Conservation (phyloP, 441 rosid genomes). For the Kokia cookei region DNA sequence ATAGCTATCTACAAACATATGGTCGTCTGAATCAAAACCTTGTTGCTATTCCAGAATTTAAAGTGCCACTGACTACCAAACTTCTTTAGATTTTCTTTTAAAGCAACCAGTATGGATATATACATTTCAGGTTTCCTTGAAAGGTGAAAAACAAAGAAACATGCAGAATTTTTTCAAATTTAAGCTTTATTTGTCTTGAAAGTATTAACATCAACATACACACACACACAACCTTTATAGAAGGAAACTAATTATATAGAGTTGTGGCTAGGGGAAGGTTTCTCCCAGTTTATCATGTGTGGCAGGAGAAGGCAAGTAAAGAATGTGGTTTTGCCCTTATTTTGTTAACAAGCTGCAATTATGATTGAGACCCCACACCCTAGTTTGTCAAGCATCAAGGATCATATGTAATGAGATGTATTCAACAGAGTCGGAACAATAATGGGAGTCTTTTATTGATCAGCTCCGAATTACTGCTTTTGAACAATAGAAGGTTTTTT, state of each 20-base stretch:
- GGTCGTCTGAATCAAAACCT: neutral
- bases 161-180: neutral
- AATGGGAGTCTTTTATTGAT: neutral
- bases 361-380: neutral
- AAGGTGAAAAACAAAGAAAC: neutral
- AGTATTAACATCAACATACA: neutral
- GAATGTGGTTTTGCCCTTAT: neutral
- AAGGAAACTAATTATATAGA: neutral
- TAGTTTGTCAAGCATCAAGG: neutral
- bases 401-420: neutral
- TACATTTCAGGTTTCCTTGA: neutral
- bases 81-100: neutral
- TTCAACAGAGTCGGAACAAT: neutral
- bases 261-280: neutral
- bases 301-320: neutral
- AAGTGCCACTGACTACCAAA: neutral
- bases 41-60: neutral
- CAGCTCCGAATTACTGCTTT: neutral
- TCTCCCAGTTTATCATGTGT: neutral
- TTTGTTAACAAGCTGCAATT: neutral
- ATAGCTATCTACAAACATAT: neutral
- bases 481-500: slow-evolving; percentile 36
- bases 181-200: neutral
- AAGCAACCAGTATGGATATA: neutral
- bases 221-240: neutral